Evolutionary conservation across 371 early-diverging fungal species (phyloP).

Genomic region (Mortierella sp.): DNA sequence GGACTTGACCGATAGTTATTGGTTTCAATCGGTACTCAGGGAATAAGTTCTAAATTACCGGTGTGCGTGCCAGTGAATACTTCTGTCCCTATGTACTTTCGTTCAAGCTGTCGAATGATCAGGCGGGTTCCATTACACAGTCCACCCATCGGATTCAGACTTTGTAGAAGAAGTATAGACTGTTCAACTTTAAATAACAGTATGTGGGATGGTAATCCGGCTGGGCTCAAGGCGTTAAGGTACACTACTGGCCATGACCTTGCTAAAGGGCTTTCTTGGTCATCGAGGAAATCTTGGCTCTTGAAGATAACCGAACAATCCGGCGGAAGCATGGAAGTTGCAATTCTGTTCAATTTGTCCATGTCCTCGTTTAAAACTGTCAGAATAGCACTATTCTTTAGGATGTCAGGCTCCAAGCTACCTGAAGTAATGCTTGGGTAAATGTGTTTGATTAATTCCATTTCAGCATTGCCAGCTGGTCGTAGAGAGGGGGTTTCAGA

Average conservation of each 20-base stretch:
- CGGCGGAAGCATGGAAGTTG: not conserved
- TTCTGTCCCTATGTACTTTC: too few relatives aligned
- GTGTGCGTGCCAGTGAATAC: too few relatives aligned
- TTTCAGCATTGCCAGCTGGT: too few relatives aligned
- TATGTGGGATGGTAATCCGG: not conserved
- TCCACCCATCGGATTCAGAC: not conserved
- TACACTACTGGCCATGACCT: not conserved
- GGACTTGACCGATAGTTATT: too few relatives aligned
- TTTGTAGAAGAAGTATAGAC: not conserved
- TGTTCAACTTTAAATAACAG: not conserved
- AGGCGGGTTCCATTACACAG: not conserved
- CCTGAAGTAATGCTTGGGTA: not conserved
- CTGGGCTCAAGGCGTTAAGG: not conserved
- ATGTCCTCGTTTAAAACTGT: not conserved
- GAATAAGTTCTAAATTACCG: too few relatives aligned
- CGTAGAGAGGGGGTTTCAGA: too few relatives aligned
- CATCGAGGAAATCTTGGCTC: not conserved
- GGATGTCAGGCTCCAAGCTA: not conserved
- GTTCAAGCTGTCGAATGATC: too few relatives aligned
- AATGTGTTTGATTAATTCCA: conserved; percentile 23
- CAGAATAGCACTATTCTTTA: not conserved
- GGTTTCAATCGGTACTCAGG: too few relatives aligned
- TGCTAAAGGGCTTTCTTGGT: not conserved
- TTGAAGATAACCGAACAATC: too few relatives aligned
- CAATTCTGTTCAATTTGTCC: not conserved